Conservation (phyloP, 192 early-diverging fungal genomes). For the Dimargaris verticillata region DNA sequence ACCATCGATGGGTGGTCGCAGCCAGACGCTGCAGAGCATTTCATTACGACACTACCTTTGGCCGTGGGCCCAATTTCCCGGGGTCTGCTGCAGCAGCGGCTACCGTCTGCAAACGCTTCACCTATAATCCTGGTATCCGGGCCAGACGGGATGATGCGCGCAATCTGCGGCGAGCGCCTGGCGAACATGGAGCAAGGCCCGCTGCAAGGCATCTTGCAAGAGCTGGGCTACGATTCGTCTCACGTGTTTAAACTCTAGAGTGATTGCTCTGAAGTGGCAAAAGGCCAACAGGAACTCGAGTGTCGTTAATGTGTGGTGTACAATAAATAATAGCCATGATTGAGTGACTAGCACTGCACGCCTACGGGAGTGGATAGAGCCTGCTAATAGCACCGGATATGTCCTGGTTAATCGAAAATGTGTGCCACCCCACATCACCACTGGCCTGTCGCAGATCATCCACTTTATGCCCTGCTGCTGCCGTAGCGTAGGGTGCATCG, state of each 20-base stretch:
- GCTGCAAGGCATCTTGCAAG: background rate
- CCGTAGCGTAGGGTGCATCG: too few species aligned
- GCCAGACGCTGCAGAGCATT: background rate
- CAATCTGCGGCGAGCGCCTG: background rate
- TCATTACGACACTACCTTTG: background rate
- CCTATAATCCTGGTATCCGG: background rate
- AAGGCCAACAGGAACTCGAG: too few species aligned
- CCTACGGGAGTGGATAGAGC: too few species aligned
- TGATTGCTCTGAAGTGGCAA: background rate
- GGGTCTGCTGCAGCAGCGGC: background rate
- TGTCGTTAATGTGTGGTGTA: too few species aligned
- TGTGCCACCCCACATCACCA: too few species aligned
- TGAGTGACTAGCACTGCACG: too few species aligned
- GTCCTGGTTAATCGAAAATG: too few species aligned
- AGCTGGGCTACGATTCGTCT: background rate
- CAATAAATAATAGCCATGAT: too few species aligned
- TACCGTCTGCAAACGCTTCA: background rate
- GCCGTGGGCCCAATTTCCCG: background rate
- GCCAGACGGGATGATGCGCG: slow-evolving; percentile 5
- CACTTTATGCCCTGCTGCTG: too few species aligned
- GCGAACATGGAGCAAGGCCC: background rate
- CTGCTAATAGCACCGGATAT: too few species aligned
- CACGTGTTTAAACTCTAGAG: background rate
- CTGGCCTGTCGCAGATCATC: too few species aligned
- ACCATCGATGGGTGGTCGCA: background rate